Conservation (phyloP, 352 stramenopile species). For the Phytophthora multivora region DNA sequence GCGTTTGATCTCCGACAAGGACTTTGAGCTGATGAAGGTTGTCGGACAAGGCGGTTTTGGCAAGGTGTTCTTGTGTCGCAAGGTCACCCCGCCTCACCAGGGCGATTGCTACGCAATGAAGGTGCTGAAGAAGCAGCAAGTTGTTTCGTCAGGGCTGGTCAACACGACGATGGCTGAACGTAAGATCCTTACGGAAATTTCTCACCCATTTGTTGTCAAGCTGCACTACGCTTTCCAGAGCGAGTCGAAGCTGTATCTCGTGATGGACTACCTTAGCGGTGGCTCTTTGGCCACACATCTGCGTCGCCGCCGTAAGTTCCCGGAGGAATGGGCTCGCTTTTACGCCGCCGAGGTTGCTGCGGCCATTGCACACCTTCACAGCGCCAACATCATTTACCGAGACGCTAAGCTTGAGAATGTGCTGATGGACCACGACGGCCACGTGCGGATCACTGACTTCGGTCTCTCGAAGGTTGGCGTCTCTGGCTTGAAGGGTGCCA, state of each 20-base stretch:
- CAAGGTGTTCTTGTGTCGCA: conserved; percentile 98
- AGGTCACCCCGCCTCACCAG: conserved; percentile 89
- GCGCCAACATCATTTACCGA: conserved; percentile 95
- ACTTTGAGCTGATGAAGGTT: conserved; percentile 98
- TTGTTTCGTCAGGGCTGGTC: conserved; percentile 90
- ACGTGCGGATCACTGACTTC: conserved; percentile 95
- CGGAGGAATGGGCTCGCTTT: conserved; percentile 90
- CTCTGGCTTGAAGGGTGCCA: conserved; percentile 84
- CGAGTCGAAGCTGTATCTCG: conserved; percentile 92
- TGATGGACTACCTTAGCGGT: conserved; percentile 94
- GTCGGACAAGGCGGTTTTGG: conserved; percentile 97
- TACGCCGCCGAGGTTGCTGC: conserved; percentile 95
- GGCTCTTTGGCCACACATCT: conserved; percentile 91
- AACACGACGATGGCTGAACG: conserved; percentile 95
- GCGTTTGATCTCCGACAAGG: conserved; percentile 77
- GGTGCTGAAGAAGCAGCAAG: conserved; percentile 93
- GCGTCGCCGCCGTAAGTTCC: conserved; percentile 88
- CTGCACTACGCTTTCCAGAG: conserved; percentile 96
- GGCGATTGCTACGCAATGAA: conserved; percentile 99
- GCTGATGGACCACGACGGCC: conserved; percentile 93
- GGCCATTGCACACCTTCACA: conserved; percentile 92
- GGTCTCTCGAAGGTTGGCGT: conserved; percentile 93
- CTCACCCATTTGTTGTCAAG: conserved; percentile 94
- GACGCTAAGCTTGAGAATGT: conserved; percentile 97
- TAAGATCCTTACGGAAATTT: conserved; percentile 92